Percentiles rank a stretch among this genome's conserved stretches.
Evolutionary conservation across 2,329 filamentous ascomycete genomes (phyloP).

Genomic region (Elsinoe ampelina): DNA sequence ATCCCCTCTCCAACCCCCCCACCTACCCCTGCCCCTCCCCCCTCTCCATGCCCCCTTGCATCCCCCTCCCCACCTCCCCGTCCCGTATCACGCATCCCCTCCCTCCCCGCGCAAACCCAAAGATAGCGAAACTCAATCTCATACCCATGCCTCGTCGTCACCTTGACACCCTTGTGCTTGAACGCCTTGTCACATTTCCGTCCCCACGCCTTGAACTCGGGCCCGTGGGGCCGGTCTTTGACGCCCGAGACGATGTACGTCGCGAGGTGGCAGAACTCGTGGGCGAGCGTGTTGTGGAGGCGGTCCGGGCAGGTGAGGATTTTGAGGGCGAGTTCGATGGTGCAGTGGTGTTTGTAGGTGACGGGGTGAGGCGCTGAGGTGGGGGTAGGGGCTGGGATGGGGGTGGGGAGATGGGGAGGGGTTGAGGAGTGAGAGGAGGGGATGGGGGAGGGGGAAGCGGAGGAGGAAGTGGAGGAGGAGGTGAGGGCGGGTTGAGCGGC

Average conservation of each 20-base stretch:
- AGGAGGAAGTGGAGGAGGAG: neutral
- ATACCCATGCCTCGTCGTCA: slow-evolving; percentile 86
- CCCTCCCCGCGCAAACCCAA: slow-evolving; percentile 57
- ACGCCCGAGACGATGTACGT: slow-evolving; percentile 80
- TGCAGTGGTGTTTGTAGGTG: slow-evolving; percentile 46
- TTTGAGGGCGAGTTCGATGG: slow-evolving; percentile 81
- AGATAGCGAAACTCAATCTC: slow-evolving; percentile 86
- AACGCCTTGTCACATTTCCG: slow-evolving; percentile 48
- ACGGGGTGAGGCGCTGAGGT: neutral
- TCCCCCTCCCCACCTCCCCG: neutral
- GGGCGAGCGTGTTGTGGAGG: slow-evolving; percentile 82
- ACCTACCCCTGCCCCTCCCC: neutral
- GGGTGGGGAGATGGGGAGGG: neutral
- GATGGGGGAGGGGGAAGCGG: neutral
- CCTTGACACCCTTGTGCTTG: slow-evolving; percentile 53
- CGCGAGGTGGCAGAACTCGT: slow-evolving; percentile 91
- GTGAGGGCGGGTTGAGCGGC: neutral
- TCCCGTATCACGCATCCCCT: neutral
- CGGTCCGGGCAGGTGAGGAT: slow-evolving; percentile 70
- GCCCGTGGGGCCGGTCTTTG: slow-evolving; percentile 69
- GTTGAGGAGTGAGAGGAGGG: neutral
- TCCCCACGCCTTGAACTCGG: slow-evolving; percentile 74
- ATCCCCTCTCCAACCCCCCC: neutral
- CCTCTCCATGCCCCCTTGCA: too few relatives aligned
- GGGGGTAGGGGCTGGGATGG: neutral